Evolutionary conservation across 1,139 yeast genomes (phyloP), one percentile per base, ranked within the genome.

Genomic region (Kodamaea suecica): DNA sequence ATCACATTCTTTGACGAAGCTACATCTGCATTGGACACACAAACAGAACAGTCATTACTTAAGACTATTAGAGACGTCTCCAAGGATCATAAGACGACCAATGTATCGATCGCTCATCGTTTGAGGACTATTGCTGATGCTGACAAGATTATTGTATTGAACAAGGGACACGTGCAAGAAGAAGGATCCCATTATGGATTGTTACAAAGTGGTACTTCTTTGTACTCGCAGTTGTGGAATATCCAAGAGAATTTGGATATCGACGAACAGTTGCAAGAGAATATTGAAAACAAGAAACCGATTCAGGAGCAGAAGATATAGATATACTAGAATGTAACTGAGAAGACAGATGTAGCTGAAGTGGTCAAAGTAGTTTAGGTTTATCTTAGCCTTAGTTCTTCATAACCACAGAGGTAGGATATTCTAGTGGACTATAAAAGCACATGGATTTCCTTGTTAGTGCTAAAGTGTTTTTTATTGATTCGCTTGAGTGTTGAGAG

Each of bases 1-100:
- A 86, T 94, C 36, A 84, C 95, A 41, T 92, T 94, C 57, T 88
- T 92, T 47, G 98, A 94, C 55, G 98, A 92, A 56, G 97, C 97
- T 5, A 92, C 99, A 0, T 83, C 95, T 33, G 98, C 98, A 0
- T 70, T 92, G 34, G 99, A 92, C 57, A 92, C 98, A 4, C 95
- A 88, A 53, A 92, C 99, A 0, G 99, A 92, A 53, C 95, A 86
- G 57, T 73, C 84, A 2, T 66, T 94, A 35, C 63, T 92, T 47
- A 74, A 71, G 39, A 88, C 95, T 1, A 81, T 90, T 32, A 72
- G 81, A 44, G 52, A 63, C 3, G 74, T 84, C 19, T 80, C 86
- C 55, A 66, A 59, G 40, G 78, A 76, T 29, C 63, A 70, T 21
- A 56, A 67, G 7, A 76, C 73, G 35, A 94, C 98, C 1, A 85